phyloP scores from a whole-genome alignment of 225 moss, liverwort and hornwort genomes.

The Sphagnum contortum region DNA sequence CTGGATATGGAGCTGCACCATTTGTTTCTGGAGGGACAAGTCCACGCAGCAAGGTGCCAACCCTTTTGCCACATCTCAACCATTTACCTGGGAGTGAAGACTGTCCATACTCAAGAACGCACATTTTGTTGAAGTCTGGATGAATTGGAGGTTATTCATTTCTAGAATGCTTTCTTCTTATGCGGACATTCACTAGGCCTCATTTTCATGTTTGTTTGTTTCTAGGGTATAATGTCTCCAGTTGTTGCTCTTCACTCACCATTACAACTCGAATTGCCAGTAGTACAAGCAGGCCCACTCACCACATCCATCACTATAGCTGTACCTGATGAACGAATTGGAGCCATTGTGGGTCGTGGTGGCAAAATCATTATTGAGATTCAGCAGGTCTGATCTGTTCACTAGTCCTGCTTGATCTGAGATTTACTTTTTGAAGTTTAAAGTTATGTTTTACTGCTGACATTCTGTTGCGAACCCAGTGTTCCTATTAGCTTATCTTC shows the following conservation, averaged over 20 bases:
- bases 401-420: neutral
- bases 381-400: slow-evolving; percentile 22
- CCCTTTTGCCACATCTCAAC: neutral
- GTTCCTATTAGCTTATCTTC: neutral
- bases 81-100: neutral
- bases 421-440: neutral
- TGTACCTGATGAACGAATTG: slow-evolving; percentile 49
- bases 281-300: slow-evolving; percentile 39
- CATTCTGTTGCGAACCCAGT: neutral
- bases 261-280: slow-evolving; percentile 35
- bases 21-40: slow-evolving; percentile 9
- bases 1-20: slow-evolving; percentile 13
- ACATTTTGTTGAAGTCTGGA: too few relatives aligned
- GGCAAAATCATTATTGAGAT: slow-evolving; percentile 47
- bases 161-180: too few relatives aligned
- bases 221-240: slow-evolving; percentile 35
- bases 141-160: too few relatives aligned
- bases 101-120: too few relatives aligned
- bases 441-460: neutral
- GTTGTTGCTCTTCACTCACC: slow-evolving; percentile 21
- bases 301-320: slow-evolving; percentile 44
- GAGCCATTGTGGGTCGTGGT: slow-evolving; percentile 44
- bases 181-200: too few relatives aligned
- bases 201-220: too few relatives aligned
- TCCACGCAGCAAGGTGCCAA: slow-evolving; percentile 23